Evolutionary conservation across 2,329 filamentous ascomycete genomes (phyloP).

Genomic region (Thermomyces lanuginosus): DNA sequence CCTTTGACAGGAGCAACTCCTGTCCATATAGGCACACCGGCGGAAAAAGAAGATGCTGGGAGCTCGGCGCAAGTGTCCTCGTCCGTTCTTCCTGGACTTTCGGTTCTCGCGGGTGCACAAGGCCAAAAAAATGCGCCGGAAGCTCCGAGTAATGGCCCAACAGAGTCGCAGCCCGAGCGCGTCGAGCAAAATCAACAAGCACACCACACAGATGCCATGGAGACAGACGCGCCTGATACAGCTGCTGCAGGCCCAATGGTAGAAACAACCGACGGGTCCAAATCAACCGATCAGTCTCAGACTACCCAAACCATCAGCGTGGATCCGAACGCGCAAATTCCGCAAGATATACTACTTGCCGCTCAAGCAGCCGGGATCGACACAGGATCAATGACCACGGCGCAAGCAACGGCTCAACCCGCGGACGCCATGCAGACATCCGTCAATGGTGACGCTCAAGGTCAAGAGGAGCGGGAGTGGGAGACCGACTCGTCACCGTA

Average conservation of each 20-base stretch:
- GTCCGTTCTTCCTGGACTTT: constrained; percentile 21
- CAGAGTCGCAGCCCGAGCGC: background rate
- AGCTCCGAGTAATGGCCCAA: constrained; percentile 1
- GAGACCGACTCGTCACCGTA: constrained; percentile 65
- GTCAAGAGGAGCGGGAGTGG: constrained; percentile 50
- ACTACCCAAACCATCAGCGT: too few relatives aligned
- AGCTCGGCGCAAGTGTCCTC: constrained; percentile 4
- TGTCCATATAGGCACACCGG: constrained; percentile 6
- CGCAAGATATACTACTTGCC: background rate
- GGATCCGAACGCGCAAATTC: constrained; percentile 1
- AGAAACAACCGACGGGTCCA: too few relatives aligned
- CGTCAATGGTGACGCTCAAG: constrained; percentile 14
- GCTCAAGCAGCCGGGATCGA: too few relatives aligned
- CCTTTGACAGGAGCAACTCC: constrained; percentile 17
- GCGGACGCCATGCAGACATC: constrained; percentile 4
- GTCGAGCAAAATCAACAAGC: constrained; percentile 1
- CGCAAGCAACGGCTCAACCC: background rate
- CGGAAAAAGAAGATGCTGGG: too few relatives aligned
- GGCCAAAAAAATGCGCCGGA: background rate
- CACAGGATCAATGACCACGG: too few relatives aligned
- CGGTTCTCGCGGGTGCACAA: constrained; percentile 13
- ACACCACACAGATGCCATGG: constrained; percentile 1
- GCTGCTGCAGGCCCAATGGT: too few relatives aligned
- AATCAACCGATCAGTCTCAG: too few relatives aligned
- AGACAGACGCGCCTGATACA: too few relatives aligned